phyloP scores from a whole-genome alignment of 192 early-diverging fungal genomes.

The Coemansia sp. region DNA sequence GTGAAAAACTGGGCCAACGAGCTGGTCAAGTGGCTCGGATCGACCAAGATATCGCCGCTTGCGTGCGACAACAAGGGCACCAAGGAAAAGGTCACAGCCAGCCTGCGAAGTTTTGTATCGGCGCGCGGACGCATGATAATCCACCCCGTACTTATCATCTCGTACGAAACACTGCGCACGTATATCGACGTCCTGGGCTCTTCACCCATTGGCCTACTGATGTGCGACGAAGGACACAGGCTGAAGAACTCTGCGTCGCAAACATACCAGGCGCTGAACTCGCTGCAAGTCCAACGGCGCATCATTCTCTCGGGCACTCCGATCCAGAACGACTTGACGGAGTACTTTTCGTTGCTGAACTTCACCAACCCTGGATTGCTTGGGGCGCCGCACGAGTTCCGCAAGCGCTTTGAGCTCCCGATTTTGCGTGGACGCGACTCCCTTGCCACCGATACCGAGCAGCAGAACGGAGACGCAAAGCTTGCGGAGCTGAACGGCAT shows the following conservation, averaged over 20 bases:
- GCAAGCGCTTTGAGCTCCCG: constrained; percentile 90
- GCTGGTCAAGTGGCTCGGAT: constrained; percentile 92
- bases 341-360: constrained; percentile 93
- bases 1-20: constrained; percentile 99
- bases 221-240: constrained; percentile 98
- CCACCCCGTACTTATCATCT: constrained; percentile 94
- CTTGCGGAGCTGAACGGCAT: constrained; percentile 80
- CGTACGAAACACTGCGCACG: constrained; percentile 91
- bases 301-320: constrained; percentile 98
- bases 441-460: constrained; percentile 78
- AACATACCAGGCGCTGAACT: constrained; percentile 80
- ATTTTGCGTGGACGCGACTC: constrained; percentile 93
- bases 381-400: constrained; percentile 85
- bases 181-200: constrained; percentile 75
- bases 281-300: constrained; percentile 82
- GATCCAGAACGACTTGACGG: constrained; percentile 85
- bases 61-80: constrained; percentile 88
- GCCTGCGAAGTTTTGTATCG: constrained; percentile 76
- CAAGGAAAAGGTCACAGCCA: constrained; percentile 79
- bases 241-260: constrained; percentile 88
- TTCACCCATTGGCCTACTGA: constrained; percentile 83
- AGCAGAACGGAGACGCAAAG: constrained; percentile 76
- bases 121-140: constrained; percentile 84
- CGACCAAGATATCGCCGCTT: constrained; percentile 74
- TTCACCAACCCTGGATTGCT: constrained; percentile 94